Evolutionary conservation across 495 filamentous ascomycete species (phyloP), one percentile per base, ranked within the genome.

Genomic region (Penicillium lividum): DNA sequence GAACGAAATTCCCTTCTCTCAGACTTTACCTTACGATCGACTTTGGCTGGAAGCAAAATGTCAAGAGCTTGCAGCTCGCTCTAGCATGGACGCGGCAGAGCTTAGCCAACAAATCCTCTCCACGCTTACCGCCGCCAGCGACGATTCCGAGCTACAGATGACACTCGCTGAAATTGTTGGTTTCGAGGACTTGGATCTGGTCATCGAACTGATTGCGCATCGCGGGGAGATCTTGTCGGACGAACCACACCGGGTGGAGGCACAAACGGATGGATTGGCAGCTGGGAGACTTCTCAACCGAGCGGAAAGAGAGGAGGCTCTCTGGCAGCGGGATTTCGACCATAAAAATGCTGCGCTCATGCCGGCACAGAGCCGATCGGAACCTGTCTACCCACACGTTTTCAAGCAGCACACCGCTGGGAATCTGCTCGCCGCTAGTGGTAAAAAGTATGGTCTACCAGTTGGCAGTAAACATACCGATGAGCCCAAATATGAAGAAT

Each of bases 121-220:
- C 5, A 74, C 88, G 7, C 66, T 95, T 51, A 82, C 79, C 5
- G 84, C 88, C 27, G 84, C 89, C 64, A 79, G 76, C 55, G 77
- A 80, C 29, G 91, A 96, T 62, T 89, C 92, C 22, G 90, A 93
- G 62, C 73, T 98, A 7, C 94, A 98, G 72, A 92, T 90, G 70
- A 83, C 83, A 18, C 79, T 98, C n/a, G 90, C 89, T 0, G 95
- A 98, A 65, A 86, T 97, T 55, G 78, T 98, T 51, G 94, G 94
- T 0, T 97, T 90, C 66, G 90, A 93, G 56, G 93, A 98, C 63
- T 74, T 98, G 13, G 92, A 98, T 54, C 83, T 97, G 54, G 84
- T 98, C 34, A 89, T 90, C 57, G 89, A 96, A 55, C 72, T 98
- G 27, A 87, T 96, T 56, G 76, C 82, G 5, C 88, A 92, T 63